Evolutionary conservation across 2,329 filamentous ascomycete genomes (phyloP).

Genomic region (Colletotrichum lentis): DNA sequence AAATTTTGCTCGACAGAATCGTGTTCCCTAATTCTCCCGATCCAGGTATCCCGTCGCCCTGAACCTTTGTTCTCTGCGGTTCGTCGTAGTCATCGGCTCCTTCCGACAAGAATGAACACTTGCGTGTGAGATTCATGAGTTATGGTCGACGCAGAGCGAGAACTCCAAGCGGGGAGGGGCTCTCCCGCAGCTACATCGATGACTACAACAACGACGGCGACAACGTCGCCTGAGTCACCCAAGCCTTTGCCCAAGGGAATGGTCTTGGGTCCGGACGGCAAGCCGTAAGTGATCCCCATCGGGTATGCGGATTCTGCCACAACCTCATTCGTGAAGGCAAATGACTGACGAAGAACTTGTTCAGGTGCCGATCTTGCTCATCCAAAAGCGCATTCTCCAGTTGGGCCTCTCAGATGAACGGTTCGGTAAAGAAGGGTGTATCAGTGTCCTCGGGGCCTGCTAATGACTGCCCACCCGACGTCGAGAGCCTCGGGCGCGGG

Average conservation of each 20-base stretch:
- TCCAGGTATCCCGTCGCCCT: neutral
- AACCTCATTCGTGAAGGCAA: neutral
- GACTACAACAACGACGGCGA: conserved; percentile 19
- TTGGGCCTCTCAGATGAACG: conserved; percentile 64
- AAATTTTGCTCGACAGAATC: conserved; percentile 2
- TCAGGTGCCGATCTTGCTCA: conserved; percentile 76
- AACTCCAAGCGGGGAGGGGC: neutral
- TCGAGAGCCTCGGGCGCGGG: conserved; percentile 83
- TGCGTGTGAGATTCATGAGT: neutral
- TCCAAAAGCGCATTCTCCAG: conserved; percentile 62
- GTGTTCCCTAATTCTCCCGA: neutral
- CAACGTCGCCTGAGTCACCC: conserved; percentile 46
- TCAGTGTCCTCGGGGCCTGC: conserved; percentile 48
- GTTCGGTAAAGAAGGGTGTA: conserved; percentile 48
- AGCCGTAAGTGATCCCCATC: conserved; percentile 69
- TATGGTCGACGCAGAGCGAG: conserved; percentile 26
- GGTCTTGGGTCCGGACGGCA: conserved; percentile 80
- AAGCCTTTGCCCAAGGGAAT: conserved; percentile 74
- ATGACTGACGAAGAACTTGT: conserved; percentile 4
- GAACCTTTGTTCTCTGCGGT: neutral
- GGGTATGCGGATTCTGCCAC: neutral
- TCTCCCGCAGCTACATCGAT: neutral
- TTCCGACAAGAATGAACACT: conserved; percentile 68
- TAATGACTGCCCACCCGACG: conserved; percentile 87
- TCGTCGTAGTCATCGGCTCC: neutral